Percentiles rank a stretch among this genome's conserved stretches.
Evolutionary conservation across 1,284 basidiomycete species (phyloP).

Genomic region (Melanopsichium pennsylvanicum): DNA sequence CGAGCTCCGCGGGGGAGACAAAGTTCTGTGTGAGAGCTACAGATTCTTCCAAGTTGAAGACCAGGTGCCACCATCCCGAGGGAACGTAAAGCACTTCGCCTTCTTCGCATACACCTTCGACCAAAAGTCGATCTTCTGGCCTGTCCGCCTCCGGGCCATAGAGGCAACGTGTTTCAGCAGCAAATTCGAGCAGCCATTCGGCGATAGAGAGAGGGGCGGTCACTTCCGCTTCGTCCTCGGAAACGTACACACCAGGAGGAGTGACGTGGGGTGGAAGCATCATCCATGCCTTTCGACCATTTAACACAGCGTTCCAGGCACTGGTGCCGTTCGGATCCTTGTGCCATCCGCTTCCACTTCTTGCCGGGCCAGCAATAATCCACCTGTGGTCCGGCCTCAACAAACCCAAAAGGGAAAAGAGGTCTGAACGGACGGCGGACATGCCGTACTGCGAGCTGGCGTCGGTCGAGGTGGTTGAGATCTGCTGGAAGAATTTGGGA

Average conservation of each 20-base stretch:
- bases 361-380: slow-evolving; percentile 59
- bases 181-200: slow-evolving; percentile 68
- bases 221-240: slow-evolving; percentile 65
- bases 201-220: slow-evolving; percentile 65
- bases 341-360: slow-evolving; percentile 61
- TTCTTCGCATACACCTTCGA: slow-evolving; percentile 66
- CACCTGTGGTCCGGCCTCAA: slow-evolving; percentile 58
- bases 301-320: slow-evolving; percentile 68
- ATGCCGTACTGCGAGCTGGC: slow-evolving; percentile 20
- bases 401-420: slow-evolving; percentile 54
- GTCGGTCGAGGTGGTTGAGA: slow-evolving; percentile 23
- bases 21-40: slow-evolving; percentile 69
- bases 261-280: slow-evolving; percentile 66
- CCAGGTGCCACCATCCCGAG: slow-evolving; percentile 63
- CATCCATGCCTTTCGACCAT: slow-evolving; percentile 67
- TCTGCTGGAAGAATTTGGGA: slow-evolving; percentile 49
- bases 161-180: slow-evolving; percentile 58
- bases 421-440: slow-evolving; percentile 48
- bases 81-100: slow-evolving; percentile 67
- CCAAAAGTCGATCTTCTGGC: slow-evolving; percentile 51
- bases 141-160: slow-evolving; percentile 59
- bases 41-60: slow-evolving; percentile 55
- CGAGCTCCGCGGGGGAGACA: slow-evolving; percentile 67
- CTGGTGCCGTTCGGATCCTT: slow-evolving; percentile 67
- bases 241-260: slow-evolving; percentile 68